Evolutionary conservation across 805 yeast species (phyloP).

Genomic region (Candida railenensis): DNA sequence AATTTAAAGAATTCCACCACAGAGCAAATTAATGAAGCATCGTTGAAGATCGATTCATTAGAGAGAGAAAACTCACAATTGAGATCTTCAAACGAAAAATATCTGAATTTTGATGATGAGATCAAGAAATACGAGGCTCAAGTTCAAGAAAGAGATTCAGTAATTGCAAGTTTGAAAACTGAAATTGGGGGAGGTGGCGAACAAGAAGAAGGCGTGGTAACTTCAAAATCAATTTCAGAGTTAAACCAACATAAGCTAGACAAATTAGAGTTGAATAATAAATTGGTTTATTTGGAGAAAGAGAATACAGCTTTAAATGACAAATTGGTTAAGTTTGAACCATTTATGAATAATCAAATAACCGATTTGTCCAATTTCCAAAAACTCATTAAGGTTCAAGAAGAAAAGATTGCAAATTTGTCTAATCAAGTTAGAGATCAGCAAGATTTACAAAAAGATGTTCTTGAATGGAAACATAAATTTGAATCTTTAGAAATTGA

Average conservation of each 20-base stretch:
- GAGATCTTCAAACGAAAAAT: conserved; percentile 9
- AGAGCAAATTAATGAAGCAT: conserved; percentile 56
- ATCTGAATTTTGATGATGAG: conserved; percentile 7
- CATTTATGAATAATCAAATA: conserved; percentile 52
- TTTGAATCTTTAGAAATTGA: conserved; percentile 46
- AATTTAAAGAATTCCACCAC: conserved; percentile 33
- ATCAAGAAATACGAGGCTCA: conserved; percentile 15
- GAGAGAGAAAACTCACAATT: conserved; percentile 33
- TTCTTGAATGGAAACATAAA: conserved; percentile 47
- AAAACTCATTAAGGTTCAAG: conserved; percentile 53
- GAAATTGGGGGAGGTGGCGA: conserved; percentile 21
- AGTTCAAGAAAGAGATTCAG: conserved; percentile 27
- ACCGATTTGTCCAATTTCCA: conserved; percentile 54
- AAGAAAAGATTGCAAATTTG: conserved; percentile 42
- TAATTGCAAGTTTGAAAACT: conserved; percentile 31
- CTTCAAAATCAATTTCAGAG: conserved; percentile 25
- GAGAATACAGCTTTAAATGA: conserved; percentile 44
- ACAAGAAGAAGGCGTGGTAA: too few relatives aligned
- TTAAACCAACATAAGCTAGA: conserved; percentile 41
- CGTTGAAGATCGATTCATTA: conserved; percentile 48
- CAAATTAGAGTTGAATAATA: conserved; percentile 43
- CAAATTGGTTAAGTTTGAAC: conserved; percentile 47
- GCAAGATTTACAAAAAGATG: conserved; percentile 43
- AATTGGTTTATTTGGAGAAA: conserved; percentile 42
- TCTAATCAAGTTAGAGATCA: conserved; percentile 42